Evolutionary conservation across 2,329 filamentous ascomycete genomes (phyloP).

Genomic region (Stagonosporopsis vannaccii): DNA sequence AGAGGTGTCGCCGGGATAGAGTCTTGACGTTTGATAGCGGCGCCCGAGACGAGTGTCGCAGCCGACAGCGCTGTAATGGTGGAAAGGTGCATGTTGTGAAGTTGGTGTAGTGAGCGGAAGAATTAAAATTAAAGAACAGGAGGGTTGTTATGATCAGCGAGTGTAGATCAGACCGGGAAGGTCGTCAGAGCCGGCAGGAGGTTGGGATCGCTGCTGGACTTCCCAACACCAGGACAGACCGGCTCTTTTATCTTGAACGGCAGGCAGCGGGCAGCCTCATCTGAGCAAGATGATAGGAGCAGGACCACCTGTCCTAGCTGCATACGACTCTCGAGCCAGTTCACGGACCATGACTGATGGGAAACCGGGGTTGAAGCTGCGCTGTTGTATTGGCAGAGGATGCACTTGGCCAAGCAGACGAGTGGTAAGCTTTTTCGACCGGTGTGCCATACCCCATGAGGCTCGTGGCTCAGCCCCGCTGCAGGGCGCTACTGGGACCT

Average conservation of each 20-base stretch:
- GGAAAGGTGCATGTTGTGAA: constrained; percentile 14
- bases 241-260: constrained; percentile 14
- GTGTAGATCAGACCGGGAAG: constrained; percentile 9
- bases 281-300: constrained; percentile 5
- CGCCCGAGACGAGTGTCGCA: constrained; percentile 14
- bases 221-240: constrained; percentile 10
- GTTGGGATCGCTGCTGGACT: constrained; percentile 17
- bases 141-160: constrained; percentile 10
- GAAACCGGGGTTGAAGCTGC: constrained; percentile 13
- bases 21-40: constrained; percentile 11
- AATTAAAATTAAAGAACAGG: constrained; percentile 12
- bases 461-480: constrained; percentile 6
- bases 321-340: constrained; percentile 9
- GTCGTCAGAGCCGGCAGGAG: constrained; percentile 12
- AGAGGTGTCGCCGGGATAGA: constrained; percentile 10
- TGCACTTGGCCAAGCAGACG: constrained; percentile 12
- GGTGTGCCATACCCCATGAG: constrained; percentile 7
- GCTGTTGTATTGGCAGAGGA: constrained; percentile 15
- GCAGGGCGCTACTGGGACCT: constrained; percentile 2
- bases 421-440: constrained; percentile 14
- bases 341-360: constrained; percentile 9
- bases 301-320: constrained; percentile 9
- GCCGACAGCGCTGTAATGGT: constrained; percentile 14
- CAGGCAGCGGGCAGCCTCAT: neutral
- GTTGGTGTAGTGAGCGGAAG: neutral